Evolutionary conservation across 2,329 filamentous ascomycete genomes (phyloP), one percentile per base, ranked within the genome.

Genomic region (Exophiala sp.): DNA sequence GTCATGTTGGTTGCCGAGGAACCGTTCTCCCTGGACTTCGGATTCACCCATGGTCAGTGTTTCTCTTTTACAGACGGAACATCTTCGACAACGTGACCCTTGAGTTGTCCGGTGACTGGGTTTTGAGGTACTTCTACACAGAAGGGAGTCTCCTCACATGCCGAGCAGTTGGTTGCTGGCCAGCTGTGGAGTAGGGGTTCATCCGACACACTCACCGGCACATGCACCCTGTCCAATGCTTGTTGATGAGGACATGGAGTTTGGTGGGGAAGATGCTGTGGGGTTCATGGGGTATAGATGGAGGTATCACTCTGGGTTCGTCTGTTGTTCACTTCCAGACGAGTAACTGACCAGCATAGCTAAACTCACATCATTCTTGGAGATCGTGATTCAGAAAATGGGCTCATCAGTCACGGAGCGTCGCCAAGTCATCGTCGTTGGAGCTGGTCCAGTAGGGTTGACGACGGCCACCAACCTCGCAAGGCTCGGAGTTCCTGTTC

Each of bases 1-100:
- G 22, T 58, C 55, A 42, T 58, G 55, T 27, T 53, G 52, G 21
- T 53, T 41, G 16, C 55, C 55, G 16, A 58, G 45, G 21, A 53
- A 58, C 38, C 52, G 43, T 16, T 58, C 52, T 24, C 40, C 22
- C 23, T 46, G 46, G n/a, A 48, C 40, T 24, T 52, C 48, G 11
- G 34, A 6, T 2, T 37, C 34, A 19, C 43, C 35, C 38, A 50
- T 38, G 24, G 23, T n/a, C 7, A 22, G 27, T 13, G 19, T 35
- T 18, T 46, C 16, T 22, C 18, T 18, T 14, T 11, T 44, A n/a
- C n/a, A n/a, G 40, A 4, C 7, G 21, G 40, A 14, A 18, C 21
- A 2, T 35, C 16, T n/a, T n/a, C 30, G 18, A n/a, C n/a, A n/a
- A n/a, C n/a, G n/a, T n/a, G n/a, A n/a, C n/a, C n/a, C n/a, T n/a